Evolutionary conservation across 2,329 filamentous ascomycete genomes (phyloP).

Genomic region (Fusarium armeniacum): DNA sequence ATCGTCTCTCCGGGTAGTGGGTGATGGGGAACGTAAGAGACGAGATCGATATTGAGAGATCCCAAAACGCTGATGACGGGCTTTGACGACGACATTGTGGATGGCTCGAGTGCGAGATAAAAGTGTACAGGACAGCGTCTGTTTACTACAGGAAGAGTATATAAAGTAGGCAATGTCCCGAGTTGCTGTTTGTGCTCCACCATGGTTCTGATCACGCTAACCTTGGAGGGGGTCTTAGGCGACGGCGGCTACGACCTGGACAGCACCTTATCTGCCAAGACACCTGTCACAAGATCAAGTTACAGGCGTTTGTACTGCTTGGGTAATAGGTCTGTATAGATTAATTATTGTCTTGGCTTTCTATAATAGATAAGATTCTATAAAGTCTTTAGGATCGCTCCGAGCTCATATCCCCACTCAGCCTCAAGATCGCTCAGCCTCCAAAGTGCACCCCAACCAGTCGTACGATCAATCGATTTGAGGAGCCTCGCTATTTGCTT

Average conservation of each 20-base stretch:
- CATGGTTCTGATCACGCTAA: not conserved
- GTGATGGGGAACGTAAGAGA: slow-evolving; percentile 88
- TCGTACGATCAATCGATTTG: slow-evolving; percentile 61
- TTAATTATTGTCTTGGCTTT: not conserved
- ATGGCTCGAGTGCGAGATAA: not conserved
- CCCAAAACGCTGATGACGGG: slow-evolving; percentile 82
- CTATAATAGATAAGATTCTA: not conserved
- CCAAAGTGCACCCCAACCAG: slow-evolving; percentile 65
- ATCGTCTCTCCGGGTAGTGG: slow-evolving; percentile 90
- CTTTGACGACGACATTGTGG: slow-evolving; percentile 3
- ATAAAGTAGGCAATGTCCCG: slow-evolving; percentile 1
- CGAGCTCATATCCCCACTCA: slow-evolving; percentile 52
- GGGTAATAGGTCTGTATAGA: not conserved
- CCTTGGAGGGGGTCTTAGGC: slow-evolving; percentile 7
- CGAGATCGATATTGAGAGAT: slow-evolving; percentile 94
- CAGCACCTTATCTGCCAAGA: not conserved
- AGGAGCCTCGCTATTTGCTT: slow-evolving; percentile 56
- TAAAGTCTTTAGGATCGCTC: slow-evolving; percentile 27
- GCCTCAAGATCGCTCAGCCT: slow-evolving; percentile 62
- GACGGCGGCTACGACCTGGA: slow-evolving; percentile 16
- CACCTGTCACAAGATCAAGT: not conserved
- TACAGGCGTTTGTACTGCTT: not conserved
- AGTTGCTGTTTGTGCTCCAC: slow-evolving; percentile 10
- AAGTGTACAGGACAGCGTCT: not conserved
- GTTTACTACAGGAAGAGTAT: not conserved